Conservation (phyloP, 176 grass and related monocot genomes). For the Musa itinerans region DNA sequence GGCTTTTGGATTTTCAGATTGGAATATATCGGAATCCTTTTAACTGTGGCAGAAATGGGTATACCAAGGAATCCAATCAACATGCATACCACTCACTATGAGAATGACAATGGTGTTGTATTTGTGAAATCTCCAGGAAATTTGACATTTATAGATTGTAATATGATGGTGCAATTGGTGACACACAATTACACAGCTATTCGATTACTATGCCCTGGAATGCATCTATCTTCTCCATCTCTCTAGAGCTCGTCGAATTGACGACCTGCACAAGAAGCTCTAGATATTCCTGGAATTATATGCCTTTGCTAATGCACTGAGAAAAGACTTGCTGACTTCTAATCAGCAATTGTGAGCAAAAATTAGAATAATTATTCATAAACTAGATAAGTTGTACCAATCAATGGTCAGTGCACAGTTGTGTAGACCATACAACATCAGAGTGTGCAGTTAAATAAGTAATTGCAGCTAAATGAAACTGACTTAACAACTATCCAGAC, state of each 20-base stretch:
- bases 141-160: conserved; percentile 78
- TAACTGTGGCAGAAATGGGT: conserved; percentile 59
- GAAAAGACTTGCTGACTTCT: too few relatives aligned
- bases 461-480: too few relatives aligned
- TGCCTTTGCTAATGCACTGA: too few relatives aligned
- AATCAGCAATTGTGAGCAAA: too few relatives aligned
- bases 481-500: too few relatives aligned
- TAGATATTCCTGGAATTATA: neutral
- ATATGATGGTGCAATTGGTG: conserved; percentile 40
- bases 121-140: conserved; percentile 76
- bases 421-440: neutral
- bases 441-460: too few relatives aligned
- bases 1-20: neutral
- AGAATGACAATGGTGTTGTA: conserved; percentile 45
- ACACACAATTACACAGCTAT: conserved; percentile 64
- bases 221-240: conserved; percentile 77
- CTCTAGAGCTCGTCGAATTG: conserved; percentile 74
- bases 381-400: too few relatives aligned
- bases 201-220: conserved; percentile 36
- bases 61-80: conserved; percentile 72
- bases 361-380: too few relatives aligned
- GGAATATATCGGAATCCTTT: conserved; percentile 44
- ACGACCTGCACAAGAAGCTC: conserved; percentile 43
- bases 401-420: too few relatives aligned
- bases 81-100: conserved; percentile 44